Percentiles rank a stretch among this genome's conserved stretches.
Conservation (phyloP, 805 yeast species). For the Yarrowia sp. region DNA sequence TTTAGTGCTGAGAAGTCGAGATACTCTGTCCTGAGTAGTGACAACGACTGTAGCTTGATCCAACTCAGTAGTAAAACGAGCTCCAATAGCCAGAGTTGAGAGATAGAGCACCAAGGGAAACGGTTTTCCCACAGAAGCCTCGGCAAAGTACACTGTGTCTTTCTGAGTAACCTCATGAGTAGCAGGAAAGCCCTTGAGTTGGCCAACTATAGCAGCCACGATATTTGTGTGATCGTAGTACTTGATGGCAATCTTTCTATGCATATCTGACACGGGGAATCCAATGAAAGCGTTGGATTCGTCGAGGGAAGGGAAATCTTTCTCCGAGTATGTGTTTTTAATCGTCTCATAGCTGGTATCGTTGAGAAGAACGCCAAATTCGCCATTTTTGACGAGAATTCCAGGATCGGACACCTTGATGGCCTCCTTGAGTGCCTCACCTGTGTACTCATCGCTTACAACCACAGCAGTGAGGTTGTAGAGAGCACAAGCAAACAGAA, state of each 20-base stretch:
- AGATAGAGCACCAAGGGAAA: constrained; percentile 47
- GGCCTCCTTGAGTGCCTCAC: not conserved
- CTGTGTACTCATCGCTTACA: constrained; percentile 35
- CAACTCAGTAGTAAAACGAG: constrained; percentile 41
- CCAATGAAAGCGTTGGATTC: constrained; percentile 33
- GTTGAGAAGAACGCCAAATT: not conserved
- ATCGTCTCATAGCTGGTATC: constrained; percentile 6
- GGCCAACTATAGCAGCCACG: constrained; percentile 51
- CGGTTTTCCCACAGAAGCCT: constrained; percentile 44
- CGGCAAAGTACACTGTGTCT: constrained; percentile 49
- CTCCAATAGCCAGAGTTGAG: constrained; percentile 48
- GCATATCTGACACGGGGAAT: constrained; percentile 34
- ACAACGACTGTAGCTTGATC: constrained; percentile 47
- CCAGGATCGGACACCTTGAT: not conserved
- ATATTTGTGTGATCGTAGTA: constrained; percentile 44
- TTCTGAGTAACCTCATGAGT: constrained; percentile 46
- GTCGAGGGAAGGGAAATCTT: constrained; percentile 20
- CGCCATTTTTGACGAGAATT: constrained; percentile 1
- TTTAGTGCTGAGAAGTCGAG: constrained; percentile 45
- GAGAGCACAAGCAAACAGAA: constrained; percentile 39
- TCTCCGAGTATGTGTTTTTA: constrained; percentile 23
- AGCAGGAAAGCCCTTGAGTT: constrained; percentile 49
- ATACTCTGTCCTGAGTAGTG: constrained; percentile 47
- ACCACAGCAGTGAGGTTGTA: constrained; percentile 18
- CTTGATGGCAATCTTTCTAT: constrained; percentile 22